A percentile compares a stretch with the other conserved stretches of the same genome.
phyloP scores from a whole-genome alignment of 805 yeast species.

The Lipomyces japonicus region DNA sequence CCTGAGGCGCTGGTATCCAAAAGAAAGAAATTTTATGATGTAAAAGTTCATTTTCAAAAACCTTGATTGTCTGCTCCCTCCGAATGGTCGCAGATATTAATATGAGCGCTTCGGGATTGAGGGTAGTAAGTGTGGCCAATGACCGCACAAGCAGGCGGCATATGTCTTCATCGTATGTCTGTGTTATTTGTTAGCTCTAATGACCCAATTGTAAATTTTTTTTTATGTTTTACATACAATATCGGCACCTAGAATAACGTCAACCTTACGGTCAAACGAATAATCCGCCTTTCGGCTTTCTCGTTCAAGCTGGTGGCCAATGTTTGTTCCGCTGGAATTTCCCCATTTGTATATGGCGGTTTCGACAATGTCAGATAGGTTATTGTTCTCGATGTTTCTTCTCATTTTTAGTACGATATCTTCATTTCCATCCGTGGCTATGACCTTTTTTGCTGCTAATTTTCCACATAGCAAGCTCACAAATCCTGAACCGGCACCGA shows the following conservation, averaged over 20 bases:
- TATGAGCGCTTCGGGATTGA: conserved; percentile 28
- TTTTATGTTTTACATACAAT: conserved; percentile 40
- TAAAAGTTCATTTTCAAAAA: conserved; percentile 43
- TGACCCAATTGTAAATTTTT: not conserved
- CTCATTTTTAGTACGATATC: conserved; percentile 46
- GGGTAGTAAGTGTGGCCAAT: conserved; percentile 28
- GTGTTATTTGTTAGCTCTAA: not conserved
- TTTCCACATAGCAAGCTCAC: conserved; percentile 48
- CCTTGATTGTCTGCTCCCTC: conserved; percentile 49
- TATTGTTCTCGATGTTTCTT: conserved; percentile 21
- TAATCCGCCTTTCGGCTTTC: conserved; percentile 16
- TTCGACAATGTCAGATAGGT: conserved; percentile 45
- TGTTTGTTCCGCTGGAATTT: conserved; percentile 35
- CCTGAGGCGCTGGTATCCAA: conserved; percentile 5
- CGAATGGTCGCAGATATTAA: conserved; percentile 74
- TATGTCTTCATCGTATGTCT: conserved; percentile 66
- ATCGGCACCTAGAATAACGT: conserved; percentile 75
- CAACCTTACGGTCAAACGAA: conserved; percentile 31
- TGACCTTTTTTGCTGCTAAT: conserved; percentile 35
- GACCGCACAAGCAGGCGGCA: conserved; percentile 49
- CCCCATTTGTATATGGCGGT: conserved; percentile 44
- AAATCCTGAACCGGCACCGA: conserved; percentile 90
- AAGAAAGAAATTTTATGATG: conserved; percentile 22
- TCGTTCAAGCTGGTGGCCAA: conserved; percentile 27
- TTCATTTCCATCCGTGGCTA: conserved; percentile 67